A percentile compares a stretch with the other conserved stretches of the same genome.
Evolutionary conservation across 192 early-diverging fungal species (phyloP).

Genomic region (Spinellus fusiger): DNA sequence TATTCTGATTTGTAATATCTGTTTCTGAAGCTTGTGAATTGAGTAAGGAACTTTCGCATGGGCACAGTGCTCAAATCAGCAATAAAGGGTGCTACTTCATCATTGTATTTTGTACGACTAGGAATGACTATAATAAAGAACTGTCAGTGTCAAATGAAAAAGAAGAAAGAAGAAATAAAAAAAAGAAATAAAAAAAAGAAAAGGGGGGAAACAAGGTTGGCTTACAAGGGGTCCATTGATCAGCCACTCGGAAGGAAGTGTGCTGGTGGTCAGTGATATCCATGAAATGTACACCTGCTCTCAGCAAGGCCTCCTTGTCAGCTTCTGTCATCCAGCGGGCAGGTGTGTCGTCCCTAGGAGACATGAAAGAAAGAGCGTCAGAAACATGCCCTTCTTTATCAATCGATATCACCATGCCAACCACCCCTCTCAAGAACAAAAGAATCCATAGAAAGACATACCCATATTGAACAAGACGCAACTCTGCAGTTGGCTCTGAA

Average conservation of each 20-base stretch:
- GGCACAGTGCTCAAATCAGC: conserved; percentile 53
- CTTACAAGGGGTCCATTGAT: conserved; percentile 9
- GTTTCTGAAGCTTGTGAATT: conserved; percentile 80
- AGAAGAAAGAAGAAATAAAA: neutral
- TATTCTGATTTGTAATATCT: conserved; percentile 82
- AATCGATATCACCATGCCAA: neutral
- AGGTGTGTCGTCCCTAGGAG: conserved; percentile 41
- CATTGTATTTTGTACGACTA: conserved; percentile 39
- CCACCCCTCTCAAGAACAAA: neutral
- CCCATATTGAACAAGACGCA: conserved; percentile 49
- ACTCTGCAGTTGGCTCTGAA: conserved; percentile 10
- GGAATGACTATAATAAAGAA: conserved; percentile 42
- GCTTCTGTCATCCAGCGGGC: conserved; percentile 52
- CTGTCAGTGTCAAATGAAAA: neutral
- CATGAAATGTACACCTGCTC: conserved; percentile 68
- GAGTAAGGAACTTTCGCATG: conserved; percentile 65
- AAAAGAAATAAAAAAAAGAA: no score
- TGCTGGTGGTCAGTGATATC: conserved; percentile 79
- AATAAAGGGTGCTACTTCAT: conserved; percentile 57
- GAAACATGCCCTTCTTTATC: neutral
- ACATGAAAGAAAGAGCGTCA: no score
- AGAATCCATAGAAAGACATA: neutral
- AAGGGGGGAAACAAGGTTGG: no score
- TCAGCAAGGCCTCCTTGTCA: conserved; percentile 63
- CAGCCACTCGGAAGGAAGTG: neutral